phyloP scores from a whole-genome alignment of 148 eudicot genomes.

The Suaeda aralocaspica region DNA sequence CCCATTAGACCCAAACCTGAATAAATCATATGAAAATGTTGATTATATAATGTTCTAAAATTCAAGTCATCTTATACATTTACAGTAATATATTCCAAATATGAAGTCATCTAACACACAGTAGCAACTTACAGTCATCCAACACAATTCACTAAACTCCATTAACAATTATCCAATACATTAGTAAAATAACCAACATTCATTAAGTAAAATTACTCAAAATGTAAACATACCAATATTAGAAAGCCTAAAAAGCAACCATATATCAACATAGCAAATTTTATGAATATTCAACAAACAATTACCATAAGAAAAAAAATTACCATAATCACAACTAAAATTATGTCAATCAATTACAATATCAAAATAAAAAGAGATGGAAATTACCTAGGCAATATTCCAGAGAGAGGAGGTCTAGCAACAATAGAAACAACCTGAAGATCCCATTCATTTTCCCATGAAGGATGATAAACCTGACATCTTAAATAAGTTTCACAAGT shows the following conservation, averaged over 20 bases:
- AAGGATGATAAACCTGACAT: constrained; percentile 78
- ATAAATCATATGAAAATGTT: not conserved
- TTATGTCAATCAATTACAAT: no score
- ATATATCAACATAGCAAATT: no score
- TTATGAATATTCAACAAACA: not conserved
- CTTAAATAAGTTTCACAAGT: constrained; percentile 97
- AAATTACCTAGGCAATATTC: constrained; percentile 66
- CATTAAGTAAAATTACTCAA: not conserved
- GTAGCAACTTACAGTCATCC: not conserved
- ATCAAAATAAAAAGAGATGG: not conserved
- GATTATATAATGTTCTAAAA: not conserved
- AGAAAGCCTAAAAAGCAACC: no score
- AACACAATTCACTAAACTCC: not conserved
- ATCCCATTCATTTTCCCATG: constrained; percentile 92
- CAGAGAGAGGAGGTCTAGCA: constrained; percentile 51
- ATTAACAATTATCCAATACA: not conserved
- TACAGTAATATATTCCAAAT: no score
- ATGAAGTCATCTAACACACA: no score
- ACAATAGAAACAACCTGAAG: constrained; percentile 85
- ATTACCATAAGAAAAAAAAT: not conserved
- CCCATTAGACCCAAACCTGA: constrained; percentile 54
- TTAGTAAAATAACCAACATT: not conserved
- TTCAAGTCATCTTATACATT: no score
- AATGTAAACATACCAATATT: no score
- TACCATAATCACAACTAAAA: no score